Base-by-base conservation (phyloP, 106 monocot genomes). In the Dactylorhiza incarnata region DNA sequence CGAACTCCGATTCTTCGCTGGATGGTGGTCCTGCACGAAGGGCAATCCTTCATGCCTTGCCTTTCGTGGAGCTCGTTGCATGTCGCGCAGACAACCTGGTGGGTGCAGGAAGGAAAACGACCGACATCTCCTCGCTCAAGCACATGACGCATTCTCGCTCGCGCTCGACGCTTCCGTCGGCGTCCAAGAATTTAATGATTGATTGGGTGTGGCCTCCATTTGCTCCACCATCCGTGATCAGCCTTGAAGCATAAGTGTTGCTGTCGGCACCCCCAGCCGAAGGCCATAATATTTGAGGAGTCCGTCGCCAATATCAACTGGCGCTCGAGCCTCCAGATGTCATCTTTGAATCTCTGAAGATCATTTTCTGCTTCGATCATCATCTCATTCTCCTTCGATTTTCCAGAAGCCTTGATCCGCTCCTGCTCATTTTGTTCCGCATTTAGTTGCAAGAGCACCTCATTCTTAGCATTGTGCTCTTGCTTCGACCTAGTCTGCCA, bases 61-160 rank as follows among this genome's bases (percentile, higher is more conserved):
- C 79, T 87, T 74, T 82, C 82, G 47, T 87, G 89, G 8, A 84
- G 81, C 56, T 80, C 79, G 24, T 87, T 90, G 85, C 90, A 90
- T 47, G 61, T 77, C 7, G 13, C 44, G 46, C 90, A 90, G 8
- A 90, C 76, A 67, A 87, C 83, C 83, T 78, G 87, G 49, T 90
- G 90, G 0, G 87, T 85, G 19, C 90, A 90, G 6, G 90, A 87
- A 49, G 87, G 83, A 61, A 90, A 90, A 90, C 80, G 5, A 90
- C 87, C 0, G 85, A 82, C 78, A 85, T 87, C 75, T 90, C 90
- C 90, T 87, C 87, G 4, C 61, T 74, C 85, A 90, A 46, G 81
- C 90, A 90, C 85, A 90, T 87, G 24, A 90, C 90, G 29, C 90
- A 90, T 63, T 90, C 90, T 19, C 87, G 74, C 3, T 90, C 87